Evolutionary conservation across 2,329 filamentous ascomycete species (phyloP), one percentile per base, ranked within the genome.

Genomic region (Fusarium domesticum): DNA sequence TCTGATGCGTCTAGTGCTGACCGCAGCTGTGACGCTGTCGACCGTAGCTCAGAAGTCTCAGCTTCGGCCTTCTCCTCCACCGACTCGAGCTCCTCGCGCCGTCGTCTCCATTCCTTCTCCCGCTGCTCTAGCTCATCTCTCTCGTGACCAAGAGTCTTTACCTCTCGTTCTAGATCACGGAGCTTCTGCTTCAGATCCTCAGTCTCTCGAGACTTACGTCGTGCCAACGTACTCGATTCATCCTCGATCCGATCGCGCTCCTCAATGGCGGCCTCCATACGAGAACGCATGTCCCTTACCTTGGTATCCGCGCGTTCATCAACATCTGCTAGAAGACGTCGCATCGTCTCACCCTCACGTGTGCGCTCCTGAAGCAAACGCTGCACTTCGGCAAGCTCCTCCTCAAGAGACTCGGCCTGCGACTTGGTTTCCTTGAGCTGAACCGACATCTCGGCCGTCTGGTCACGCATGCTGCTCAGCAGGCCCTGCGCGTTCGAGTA

Each of bases 241-340:
- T 97, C 91, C 67, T 98, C 92, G 2, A 90, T 84, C 3, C 89
- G 83, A 64, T 98, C 93, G 15, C 93, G 82, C 66, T 98, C 93
- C 64, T 96, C 91, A n/a, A 95, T 78, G 0, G 91, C 91, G 1
- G 87, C 76, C 60, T 97, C 92, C 77, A 97, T 85, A 2, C 86
- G 83, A 45, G 89, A 83, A 42, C 89, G 85, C 83, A 96, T 93
- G 53, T 97, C 92, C 19, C 89, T 83, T 15, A 95, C 80, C 60
- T 89, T 87, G 48, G 75, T 74, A 54, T 97, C 91, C 1, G 91
- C 84, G 8, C 88, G 79, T 47, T 86, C 81, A 64, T 97, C 89
- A 7, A 91, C 88, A 54, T 97, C 92, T 14, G 85, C 84, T 11
- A 98, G 73, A 47, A 97, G 76, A 37, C 90, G 78, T 25, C 93